Conservation (phyloP, 495 filamentous ascomycete genomes). For the Jackrogersella multiformis region DNA sequence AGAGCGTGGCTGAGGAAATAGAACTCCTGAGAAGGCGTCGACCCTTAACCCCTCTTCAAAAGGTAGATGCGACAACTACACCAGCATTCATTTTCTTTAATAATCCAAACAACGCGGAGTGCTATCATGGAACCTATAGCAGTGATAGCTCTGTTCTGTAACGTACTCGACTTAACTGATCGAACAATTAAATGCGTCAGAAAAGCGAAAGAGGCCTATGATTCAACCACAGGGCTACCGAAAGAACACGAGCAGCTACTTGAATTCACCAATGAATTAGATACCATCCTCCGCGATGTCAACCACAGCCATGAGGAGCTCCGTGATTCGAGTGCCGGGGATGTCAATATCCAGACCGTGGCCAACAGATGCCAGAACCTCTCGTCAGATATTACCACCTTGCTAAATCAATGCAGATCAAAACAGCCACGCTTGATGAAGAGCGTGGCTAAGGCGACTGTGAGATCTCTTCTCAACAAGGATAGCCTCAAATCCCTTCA, state of each 20-base stretch:
- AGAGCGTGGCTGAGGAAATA: not conserved
- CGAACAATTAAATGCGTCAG: conserved; percentile 1
- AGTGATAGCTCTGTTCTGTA: not conserved
- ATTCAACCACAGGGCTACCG: conserved; percentile 7
- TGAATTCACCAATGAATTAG: not conserved
- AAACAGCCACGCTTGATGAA: not conserved
- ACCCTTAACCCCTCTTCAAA: no score
- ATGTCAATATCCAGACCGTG: not conserved
- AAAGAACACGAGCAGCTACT: not conserved
- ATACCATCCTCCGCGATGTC: not conserved
- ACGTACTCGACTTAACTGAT: conserved; percentile 3
- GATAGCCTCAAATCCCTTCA: not conserved
- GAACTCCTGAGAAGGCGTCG: no score
- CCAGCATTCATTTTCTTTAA: not conserved
- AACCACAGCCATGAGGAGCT: not conserved
- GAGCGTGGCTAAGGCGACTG: not conserved
- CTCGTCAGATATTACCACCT: not conserved
- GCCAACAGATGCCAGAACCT: not conserved
- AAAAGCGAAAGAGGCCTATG: conserved; percentile 7
- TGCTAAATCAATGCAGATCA: not conserved
- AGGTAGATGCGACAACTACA: not conserved
- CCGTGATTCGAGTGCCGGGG: not conserved
- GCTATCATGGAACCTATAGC: conserved; percentile 7
- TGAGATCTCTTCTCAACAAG: not conserved
- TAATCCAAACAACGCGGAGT: not conserved